Conservation (phyloP, 169 alveolate genomes). For the Plasmodium billcollinsi region DNA sequence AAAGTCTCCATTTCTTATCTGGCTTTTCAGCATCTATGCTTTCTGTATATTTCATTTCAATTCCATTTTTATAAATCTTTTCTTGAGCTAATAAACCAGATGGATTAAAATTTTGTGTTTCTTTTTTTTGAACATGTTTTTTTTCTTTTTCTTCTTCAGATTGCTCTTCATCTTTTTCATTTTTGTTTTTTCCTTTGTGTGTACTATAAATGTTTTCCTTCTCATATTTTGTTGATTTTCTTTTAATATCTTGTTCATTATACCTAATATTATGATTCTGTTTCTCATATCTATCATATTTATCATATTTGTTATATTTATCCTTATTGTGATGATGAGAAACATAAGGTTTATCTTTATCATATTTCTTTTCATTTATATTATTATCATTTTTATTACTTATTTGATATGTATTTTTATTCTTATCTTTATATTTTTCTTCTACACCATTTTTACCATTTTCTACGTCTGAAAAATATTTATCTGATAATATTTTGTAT, state of each 20-base stretch:
- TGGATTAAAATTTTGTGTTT: slow-evolving; percentile 88
- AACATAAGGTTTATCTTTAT: background rate
- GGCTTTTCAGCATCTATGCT: slow-evolving; percentile 89
- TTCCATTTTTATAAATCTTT: slow-evolving; percentile 84
- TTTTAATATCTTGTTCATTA: background rate
- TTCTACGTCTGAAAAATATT: background rate
- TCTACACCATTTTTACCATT: background rate
- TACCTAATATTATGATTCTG: background rate
- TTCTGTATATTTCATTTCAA: slow-evolving; percentile 85
- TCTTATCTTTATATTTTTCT: background rate
- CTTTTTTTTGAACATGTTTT: slow-evolving; percentile 27
- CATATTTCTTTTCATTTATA: background rate
- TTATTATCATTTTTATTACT: background rate
- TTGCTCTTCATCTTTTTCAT: slow-evolving; percentile 17
- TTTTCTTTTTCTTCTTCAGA: slow-evolving; percentile 32
- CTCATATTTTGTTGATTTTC: background rate
- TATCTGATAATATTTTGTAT: background rate
- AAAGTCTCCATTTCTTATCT: slow-evolving; percentile 88
- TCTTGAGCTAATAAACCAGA: slow-evolving; percentile 91
- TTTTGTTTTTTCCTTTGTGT: background rate
- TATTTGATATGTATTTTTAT: background rate
- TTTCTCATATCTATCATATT: background rate
- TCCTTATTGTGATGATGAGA: background rate
- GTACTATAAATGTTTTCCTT: background rate
- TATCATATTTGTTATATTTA: background rate